phyloP scores from a whole-genome alignment of 345 rosid genomes.

The Cochlearia excelsa region DNA sequence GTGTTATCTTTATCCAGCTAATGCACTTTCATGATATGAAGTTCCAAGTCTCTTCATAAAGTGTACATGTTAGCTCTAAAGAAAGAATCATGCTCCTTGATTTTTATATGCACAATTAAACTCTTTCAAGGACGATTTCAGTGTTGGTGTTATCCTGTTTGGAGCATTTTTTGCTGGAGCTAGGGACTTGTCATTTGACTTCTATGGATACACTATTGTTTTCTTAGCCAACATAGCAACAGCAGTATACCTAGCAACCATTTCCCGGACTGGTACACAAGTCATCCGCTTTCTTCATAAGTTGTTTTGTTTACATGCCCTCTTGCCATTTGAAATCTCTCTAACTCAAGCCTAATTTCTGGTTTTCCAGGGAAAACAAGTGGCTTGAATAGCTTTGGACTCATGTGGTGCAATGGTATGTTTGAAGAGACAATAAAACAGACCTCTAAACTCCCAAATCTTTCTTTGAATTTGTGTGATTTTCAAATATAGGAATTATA shows the following conservation, averaged over 20 bases:
- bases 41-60: not conserved
- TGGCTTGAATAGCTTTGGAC: conserved; percentile 97
- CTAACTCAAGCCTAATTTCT: conserved; percentile 17
- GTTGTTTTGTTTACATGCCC: not conserved
- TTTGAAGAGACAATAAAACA: not conserved
- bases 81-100: conserved; percentile 33
- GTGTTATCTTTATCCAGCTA: conserved; percentile 10
- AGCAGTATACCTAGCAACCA: conserved; percentile 88
- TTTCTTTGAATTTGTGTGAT: conserved; percentile 27
- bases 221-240: conserved; percentile 84
- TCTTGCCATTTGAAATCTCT: conserved; percentile 9
- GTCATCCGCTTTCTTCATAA: conserved; percentile 12
- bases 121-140: conserved; percentile 51
- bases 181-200: conserved; percentile 90
- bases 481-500: conserved; percentile 52
- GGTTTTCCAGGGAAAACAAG: conserved; percentile 77
- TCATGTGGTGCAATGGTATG: conserved; percentile 99
- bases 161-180: conserved; percentile 97
- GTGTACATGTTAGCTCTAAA: conserved; percentile 1
- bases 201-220: conserved; percentile 85
- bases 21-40: conserved; percentile 8
- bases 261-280: conserved; percentile 73
- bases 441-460: not conserved
- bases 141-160: conserved; percentile 85
- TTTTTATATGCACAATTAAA: conserved; percentile 43